Evolutionary conservation across 768 basidiomycete genomes (phyloP), one percentile per base, ranked within the genome.

Genomic region (Amanita jacksonii): DNA sequence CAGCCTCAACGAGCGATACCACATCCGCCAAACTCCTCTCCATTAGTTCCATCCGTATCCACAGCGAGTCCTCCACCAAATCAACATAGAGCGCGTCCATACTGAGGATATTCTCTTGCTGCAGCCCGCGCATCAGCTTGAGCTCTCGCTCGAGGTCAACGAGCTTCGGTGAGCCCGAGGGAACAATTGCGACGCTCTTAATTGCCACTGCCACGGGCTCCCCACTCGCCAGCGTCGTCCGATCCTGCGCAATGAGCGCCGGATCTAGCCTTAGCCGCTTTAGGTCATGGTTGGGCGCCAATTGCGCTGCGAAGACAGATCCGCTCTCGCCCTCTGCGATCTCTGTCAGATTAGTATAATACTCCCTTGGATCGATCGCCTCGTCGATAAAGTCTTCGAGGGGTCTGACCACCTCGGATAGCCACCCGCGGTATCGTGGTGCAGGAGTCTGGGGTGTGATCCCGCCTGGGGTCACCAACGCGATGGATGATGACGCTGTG

Each of bases 11-110:
- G 15, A 88, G 59, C 12, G 68, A 75, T 12, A 90, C 68, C 36
- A 91, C 72, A 57, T 91, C 88, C 52, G 88, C 88, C 51, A 91
- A 64, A 56, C 85, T 88, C 49, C 86, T 71, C 53, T 88, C 85
- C 87, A 91, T 88, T 24, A 90, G 73, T 58, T 89, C 86, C 88
- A 91, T 91, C 49, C 81, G 67, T 38, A 91, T 81, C 88, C 88
- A 91, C 28, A 91, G 60, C 46, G 78, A 73, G 49, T 77, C 76
- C 46, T 79, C 79, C 27, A 67, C 65, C 3, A 80, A 56, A 52
- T 81, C 76, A 22, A 85, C 78, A 58, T 85, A 86, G 18, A 86
- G 60, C 34, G 70, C 76, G 54, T 86, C 84, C 65, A 85, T 73
- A 3, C 69, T 60, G 15, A 90, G 63, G 5, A 89, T 54, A 59